Evolutionary conservation across 106 monocot genomes (phyloP), one percentile per base, ranked within the genome.

Genomic region (Allium cepa): DNA sequence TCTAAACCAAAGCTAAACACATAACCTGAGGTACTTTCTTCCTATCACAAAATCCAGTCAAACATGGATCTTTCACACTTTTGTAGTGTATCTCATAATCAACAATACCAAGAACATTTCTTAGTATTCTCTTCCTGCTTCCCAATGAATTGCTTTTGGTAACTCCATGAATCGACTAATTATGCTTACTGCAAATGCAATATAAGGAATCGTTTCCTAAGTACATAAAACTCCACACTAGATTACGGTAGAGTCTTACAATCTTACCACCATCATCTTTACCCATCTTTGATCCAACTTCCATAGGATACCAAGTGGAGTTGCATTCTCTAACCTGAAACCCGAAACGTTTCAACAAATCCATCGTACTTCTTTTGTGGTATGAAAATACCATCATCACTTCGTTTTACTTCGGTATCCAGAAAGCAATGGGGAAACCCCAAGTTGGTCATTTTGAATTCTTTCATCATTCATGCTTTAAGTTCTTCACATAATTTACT

Each of bases 381-480:
- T 7, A 77, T 71, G 48, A 70, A 63, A 36, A 78, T 78, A 47
- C 71, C 66, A 47, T 56, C 50, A 26, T 17, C 11, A 47, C 12
- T 56, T 59, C 71, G 72, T 9, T 46, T 36, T 4, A 66, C 10
- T 59, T 65, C 56, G 8, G 72, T 57, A 9, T 50, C 66, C 27
- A 78, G 26, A 67, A 78, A 62, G 69, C 70, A 76, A 36, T 76
- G 76, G 7, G 59, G 26, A 12, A 69, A 46, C 11, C 76, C 71
- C 3, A 78, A n/a, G 57, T 66, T 70, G 55, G 18, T 77, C 70
- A 71, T 77, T 11, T 71, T 45, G 64, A 63, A 69, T 5, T 13
- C 70, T 4, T 56, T 53, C 71, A 56, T 77, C 77, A 71, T 77
- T 7, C 53, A 53, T 3, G 1, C 18, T 17, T 77, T 77, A n/a